A percentile compares a stretch with the other conserved stretches of the same genome.
Conservation (phyloP, 257 asterid species). For the Solanum clarkiae region DNA sequence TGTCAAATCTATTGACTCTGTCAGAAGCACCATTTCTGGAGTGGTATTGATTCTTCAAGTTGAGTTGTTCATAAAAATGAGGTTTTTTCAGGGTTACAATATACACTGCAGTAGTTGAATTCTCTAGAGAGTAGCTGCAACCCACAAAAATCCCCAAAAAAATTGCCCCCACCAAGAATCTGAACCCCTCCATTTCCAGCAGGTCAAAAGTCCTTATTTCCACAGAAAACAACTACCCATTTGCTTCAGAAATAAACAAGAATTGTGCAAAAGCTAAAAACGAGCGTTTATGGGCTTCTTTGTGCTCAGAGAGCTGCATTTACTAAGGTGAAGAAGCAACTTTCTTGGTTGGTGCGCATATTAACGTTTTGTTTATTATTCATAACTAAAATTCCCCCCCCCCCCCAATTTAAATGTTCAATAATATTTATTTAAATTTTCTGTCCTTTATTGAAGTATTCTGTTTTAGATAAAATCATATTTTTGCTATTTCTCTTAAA, state of each 20-base stretch:
- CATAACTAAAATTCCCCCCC: not conserved
- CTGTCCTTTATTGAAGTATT: too few species aligned
- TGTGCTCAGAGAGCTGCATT: not conserved
- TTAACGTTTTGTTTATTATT: not conserved
- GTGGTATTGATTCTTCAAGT: constrained; percentile 22
- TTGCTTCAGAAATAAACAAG: not conserved
- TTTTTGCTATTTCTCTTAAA: too few species aligned
- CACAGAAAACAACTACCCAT: not conserved
- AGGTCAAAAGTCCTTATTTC: not conserved
- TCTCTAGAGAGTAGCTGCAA: constrained; percentile 17
- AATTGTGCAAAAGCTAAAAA: not conserved
- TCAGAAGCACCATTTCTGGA: constrained; percentile 19
- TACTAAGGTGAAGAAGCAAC: not conserved
- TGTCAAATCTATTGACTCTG: constrained; percentile 36
- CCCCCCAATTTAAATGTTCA: too few species aligned
- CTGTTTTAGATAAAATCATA: too few species aligned
- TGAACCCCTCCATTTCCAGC: constrained; percentile 35
- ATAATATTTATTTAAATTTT: too few species aligned
- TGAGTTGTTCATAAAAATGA: constrained; percentile 42
- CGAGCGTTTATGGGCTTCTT: not conserved
- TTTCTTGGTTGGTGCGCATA: not conserved
- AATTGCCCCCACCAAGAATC: constrained; percentile 16
- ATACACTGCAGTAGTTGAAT: constrained; percentile 41
- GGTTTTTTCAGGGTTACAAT: constrained; percentile 78
- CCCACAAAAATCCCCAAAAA: constrained; percentile 31